phyloP scores from a whole-genome alignment of 176 grass and related monocot species.

The Oryza nivara region DNA sequence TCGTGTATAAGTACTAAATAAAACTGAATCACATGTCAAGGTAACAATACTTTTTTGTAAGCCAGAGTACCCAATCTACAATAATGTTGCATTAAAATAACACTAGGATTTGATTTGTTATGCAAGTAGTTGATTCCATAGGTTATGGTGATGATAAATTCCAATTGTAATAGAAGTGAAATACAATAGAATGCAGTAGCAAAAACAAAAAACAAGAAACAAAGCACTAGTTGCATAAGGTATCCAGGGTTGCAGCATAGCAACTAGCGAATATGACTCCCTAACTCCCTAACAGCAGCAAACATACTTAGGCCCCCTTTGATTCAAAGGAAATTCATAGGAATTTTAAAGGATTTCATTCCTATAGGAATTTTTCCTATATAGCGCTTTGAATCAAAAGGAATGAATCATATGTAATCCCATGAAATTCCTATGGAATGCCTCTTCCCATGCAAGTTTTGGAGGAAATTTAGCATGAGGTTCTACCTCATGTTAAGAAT shows the following conservation, averaged over 20 bases:
- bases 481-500: too few species aligned
- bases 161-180: background rate
- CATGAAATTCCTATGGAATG: too few species aligned
- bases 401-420: too few species aligned
- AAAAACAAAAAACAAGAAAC: background rate
- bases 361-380: too few species aligned
- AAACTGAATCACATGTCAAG: background rate
- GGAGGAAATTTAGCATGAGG: too few species aligned
- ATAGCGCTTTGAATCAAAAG: too few species aligned
- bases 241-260: background rate
- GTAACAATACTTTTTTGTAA: conserved; percentile 24
- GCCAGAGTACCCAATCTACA: background rate
- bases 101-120: background rate
- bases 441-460: too few species aligned
- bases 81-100: background rate
- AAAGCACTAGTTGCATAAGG: background rate
- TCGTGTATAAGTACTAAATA: background rate
- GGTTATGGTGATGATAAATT: background rate
- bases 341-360: too few species aligned
- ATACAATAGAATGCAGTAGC: background rate
- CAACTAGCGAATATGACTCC: background rate
- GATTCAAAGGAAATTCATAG: too few species aligned
- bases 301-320: background rate
- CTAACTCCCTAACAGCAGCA: background rate
- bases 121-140: background rate